Conservation (phyloP, 495 filamentous ascomycete species). For the Podospora pseudocomata region DNA sequence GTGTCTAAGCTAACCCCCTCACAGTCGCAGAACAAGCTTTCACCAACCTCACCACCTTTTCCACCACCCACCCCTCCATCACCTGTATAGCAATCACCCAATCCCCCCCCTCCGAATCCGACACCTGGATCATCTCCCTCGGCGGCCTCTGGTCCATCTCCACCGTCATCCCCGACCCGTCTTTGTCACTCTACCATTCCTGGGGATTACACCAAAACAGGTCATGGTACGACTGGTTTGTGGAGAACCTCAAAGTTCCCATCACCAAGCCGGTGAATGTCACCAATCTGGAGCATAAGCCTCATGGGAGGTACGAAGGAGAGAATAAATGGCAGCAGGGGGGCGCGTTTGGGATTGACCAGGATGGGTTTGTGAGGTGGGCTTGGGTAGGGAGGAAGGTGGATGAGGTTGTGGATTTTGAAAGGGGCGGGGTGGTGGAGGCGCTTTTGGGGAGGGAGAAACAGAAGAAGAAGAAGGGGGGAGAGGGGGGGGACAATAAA, state of each 20-base stretch:
- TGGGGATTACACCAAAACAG: slow-evolving; percentile 54
- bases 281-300: neutral
- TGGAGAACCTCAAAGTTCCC: slow-evolving; percentile 40
- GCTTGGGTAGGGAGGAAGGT: slow-evolving; percentile 37
- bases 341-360: slow-evolving; percentile 55
- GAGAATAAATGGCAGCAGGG: slow-evolving; percentile 56
- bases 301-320: slow-evolving; percentile 39
- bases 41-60: slow-evolving; percentile 8
- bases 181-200: slow-evolving; percentile 46
- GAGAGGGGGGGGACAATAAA: neutral
- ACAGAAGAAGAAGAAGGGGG: neutral
- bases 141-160: slow-evolving; percentile 52
- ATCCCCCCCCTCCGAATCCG: slow-evolving; percentile 44
- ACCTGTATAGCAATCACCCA: slow-evolving; percentile 45
- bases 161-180: slow-evolving; percentile 50
- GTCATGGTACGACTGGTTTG: slow-evolving; percentile 50
- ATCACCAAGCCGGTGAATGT: neutral
- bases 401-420: slow-evolving; percentile 50
- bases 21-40: slow-evolving; percentile 5
- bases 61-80: slow-evolving; percentile 39
- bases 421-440: slow-evolving; percentile 33
- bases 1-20: neutral
- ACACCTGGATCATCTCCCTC: slow-evolving; percentile 51
- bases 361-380: slow-evolving; percentile 49
- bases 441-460: neutral